Percentiles rank a stretch among this genome's conserved stretches.
Evolutionary conservation across 2,329 filamentous ascomycete genomes (phyloP).

Genomic region (Sporothrix curviconia): DNA sequence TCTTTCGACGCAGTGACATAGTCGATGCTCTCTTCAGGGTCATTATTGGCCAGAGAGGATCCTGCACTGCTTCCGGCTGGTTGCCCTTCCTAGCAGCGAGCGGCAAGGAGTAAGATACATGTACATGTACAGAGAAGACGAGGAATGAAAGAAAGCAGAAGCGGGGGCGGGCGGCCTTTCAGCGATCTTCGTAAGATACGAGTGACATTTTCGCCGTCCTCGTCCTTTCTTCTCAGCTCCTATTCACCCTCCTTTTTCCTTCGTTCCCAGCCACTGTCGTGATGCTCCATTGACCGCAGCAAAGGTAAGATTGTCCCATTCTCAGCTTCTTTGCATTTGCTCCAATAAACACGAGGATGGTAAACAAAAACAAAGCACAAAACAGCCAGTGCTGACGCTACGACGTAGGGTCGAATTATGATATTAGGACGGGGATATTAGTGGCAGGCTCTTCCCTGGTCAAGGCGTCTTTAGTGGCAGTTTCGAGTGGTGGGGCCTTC

Average conservation of each 20-base stretch:
- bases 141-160: not conserved
- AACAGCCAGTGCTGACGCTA: constrained; percentile 4
- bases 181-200: not conserved
- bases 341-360: not conserved
- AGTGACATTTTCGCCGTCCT: not conserved
- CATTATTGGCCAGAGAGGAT: constrained; percentile 10
- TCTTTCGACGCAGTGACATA: not conserved
- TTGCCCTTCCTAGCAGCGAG: constrained; percentile 5
- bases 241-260: not conserved
- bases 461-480: not conserved
- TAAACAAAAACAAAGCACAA: constrained; percentile 5
- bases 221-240: not conserved
- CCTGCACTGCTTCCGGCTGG: not conserved
- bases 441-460: not conserved
- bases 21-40: not conserved
- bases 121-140: not conserved
- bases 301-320: not conserved
- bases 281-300: not conserved
- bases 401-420: not conserved
- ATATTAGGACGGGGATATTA: constrained; percentile 1
- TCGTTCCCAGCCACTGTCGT: not conserved
- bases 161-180: not conserved
- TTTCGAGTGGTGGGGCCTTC: not conserved
- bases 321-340: not conserved
- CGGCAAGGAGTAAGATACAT: not conserved